Conservation (phyloP, 2,329 filamentous ascomycete species). For the Hortaea werneckii region DNA sequence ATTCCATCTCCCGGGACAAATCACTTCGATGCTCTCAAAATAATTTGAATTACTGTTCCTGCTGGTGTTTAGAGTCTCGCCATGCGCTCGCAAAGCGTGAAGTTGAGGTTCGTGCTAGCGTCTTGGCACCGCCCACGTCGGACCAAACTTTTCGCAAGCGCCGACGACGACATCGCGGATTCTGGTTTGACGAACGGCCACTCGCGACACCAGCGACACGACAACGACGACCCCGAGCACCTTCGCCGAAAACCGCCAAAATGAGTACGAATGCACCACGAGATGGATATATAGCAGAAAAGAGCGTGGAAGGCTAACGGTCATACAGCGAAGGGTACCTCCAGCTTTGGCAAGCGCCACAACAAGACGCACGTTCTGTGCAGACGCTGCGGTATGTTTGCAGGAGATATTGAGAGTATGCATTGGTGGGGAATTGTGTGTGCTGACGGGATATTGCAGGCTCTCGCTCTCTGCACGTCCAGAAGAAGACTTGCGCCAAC, state of each 20-base stretch:
- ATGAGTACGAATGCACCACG: slow-evolving; percentile 18
- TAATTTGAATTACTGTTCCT: no score
- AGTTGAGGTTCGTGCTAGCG: background rate
- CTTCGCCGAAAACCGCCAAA: slow-evolving; percentile 13
- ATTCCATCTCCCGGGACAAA: no score
- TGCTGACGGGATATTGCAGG: slow-evolving; percentile 42
- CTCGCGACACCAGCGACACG: background rate
- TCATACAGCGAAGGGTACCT: slow-evolving; percentile 57
- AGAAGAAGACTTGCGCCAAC: slow-evolving; percentile 94
- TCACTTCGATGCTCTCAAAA: no score
- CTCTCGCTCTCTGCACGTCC: slow-evolving; percentile 95
- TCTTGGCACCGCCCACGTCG: background rate
- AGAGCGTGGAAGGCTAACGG: slow-evolving; percentile 30
- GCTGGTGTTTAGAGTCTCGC: no score
- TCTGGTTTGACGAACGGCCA: no score
- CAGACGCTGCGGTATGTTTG: slow-evolving; percentile 87
- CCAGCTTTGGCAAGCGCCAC: slow-evolving; percentile 71
- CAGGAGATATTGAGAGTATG: background rate
- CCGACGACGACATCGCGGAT: slow-evolving; percentile 3
- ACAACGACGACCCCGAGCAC: background rate
- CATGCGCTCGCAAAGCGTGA: background rate
- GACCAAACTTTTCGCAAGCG: slow-evolving; percentile 2
- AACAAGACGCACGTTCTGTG: slow-evolving; percentile 98
- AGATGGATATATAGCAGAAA: background rate
- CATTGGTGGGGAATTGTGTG: slow-evolving; percentile 2